Evolutionary conservation across 257 asterid genomes (phyloP), one percentile per base, ranked within the genome.

Genomic region (Cordia subcordata): DNA sequence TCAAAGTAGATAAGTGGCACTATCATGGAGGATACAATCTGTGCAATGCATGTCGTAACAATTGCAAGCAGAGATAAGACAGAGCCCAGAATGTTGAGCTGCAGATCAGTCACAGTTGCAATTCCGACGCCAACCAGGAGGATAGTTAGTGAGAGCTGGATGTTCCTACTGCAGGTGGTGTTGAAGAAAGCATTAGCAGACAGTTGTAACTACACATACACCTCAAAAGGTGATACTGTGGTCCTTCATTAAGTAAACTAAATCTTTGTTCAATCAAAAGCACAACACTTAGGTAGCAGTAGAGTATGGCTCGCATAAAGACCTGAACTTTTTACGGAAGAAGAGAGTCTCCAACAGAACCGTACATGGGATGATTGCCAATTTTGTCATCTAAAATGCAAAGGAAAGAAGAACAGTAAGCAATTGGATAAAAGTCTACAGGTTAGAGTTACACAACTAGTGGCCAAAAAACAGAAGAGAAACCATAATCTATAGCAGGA

Each of bases 331-430:
- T 73, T 84, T 88, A 63, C 82, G 57, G 75, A 76, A 83, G 82
- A 88, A 83, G 20, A 88, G 74, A 19, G 93, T 88, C 87, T 88
- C 94, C 76, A 88, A 66, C 60, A 88, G 84, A 50, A 88, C 87
- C n/a, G 96, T 89, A 77, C 96, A 89, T 19, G 96, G 96, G 62
- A 89, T 89, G 65, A 89, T 86, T 42, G 91, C 96, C 77, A 85
- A 75, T 73, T 83, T 85, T 45, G 96, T 86, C 95, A 87, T 87
- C 97, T 85, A 78, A 58, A 65, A 61, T 56, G 62, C 53, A 64
- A 12, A 33, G 10, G 33, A 33, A 5, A n/a, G n/a, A 49, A 21
- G 23, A n/a, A 4, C 15, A 11, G 38, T 12, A 27, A 53, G 4
- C 10, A 10, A 42, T 11, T 10, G 2, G 10, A 4, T 10, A 42